These are phyloP conservation scores for Pilobolus umbonatus DNA, from an alignment of 192 early-diverging fungal species.

Conservation along the genomic window DNA sequence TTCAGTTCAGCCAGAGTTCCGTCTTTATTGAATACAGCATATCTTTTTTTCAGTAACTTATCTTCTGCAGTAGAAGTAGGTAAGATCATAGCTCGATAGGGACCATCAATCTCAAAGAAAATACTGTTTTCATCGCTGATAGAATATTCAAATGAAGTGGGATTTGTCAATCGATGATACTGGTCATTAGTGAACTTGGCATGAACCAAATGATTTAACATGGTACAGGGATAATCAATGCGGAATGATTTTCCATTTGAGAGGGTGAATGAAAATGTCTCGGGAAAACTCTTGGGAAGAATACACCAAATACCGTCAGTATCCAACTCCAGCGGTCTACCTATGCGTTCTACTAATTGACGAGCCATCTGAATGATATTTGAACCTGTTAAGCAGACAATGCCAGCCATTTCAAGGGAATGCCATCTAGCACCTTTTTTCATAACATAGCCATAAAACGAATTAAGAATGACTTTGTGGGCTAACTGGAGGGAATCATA, in stretches of 20 bases:
- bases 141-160: constrained; percentile 54
- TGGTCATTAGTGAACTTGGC: constrained; percentile 97
- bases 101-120: constrained; percentile 98
- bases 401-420: constrained; percentile 98
- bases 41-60: constrained; percentile 96
- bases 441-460: constrained; percentile 99
- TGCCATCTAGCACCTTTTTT: constrained; percentile 97
- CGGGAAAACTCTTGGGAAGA: constrained; percentile 87
- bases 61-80: constrained; percentile 94
- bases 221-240: constrained; percentile 97
- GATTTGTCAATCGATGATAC: constrained; percentile 78
- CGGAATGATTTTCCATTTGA: constrained; percentile 70
- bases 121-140: constrained; percentile 90
- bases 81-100: constrained; percentile 97
- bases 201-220: constrained; percentile 97
- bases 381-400: constrained; percentile 95
- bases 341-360: constrained; percentile 86
- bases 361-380: constrained; percentile 97
- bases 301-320: constrained; percentile 99
- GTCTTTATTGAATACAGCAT: constrained; percentile 96
- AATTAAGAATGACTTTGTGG: constrained; percentile 94
- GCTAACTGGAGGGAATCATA: constrained; percentile 98
- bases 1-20: constrained; percentile 95
- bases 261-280: constrained; percentile 85
- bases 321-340: constrained; percentile 92